phyloP scores from a whole-genome alignment of 31 red algal species.

The Porphyra umbilicalis region DNA sequence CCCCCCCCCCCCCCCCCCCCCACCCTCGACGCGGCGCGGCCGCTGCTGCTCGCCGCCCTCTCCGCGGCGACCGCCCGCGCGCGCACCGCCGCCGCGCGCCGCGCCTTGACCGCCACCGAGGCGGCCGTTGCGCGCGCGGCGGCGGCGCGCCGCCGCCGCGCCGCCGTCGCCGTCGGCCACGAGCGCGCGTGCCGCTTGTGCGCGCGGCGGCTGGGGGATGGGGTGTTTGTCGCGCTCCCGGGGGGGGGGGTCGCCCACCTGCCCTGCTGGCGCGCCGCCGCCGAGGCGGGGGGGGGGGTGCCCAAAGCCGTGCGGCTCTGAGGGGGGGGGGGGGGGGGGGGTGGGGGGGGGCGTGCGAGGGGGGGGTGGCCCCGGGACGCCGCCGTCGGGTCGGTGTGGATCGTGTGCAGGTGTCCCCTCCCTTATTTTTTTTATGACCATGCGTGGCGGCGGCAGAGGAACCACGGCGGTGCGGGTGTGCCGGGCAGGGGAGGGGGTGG shows the following conservation, averaged over 20 bases:
- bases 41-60: background rate
- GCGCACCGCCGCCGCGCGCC: background rate
- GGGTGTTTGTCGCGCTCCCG: background rate
- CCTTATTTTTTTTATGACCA: too few relatives aligned
- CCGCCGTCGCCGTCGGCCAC: background rate
- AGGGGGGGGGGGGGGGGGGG: background rate
- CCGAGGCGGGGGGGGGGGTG: background rate
- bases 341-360: too few relatives aligned
- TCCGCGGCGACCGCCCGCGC: background rate
- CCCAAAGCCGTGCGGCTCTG: background rate
- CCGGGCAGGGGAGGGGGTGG: too few relatives aligned
- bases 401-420: too few relatives aligned
- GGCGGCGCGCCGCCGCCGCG: background rate
- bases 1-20: background rate
- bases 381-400: background rate
- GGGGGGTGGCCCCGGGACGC: too few relatives aligned
- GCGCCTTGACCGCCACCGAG: background rate
- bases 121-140: background rate
- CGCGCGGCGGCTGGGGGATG: background rate
- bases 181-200: background rate
- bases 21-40: background rate
- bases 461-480: too few relatives aligned
- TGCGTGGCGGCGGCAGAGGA: too few relatives aligned
- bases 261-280: background rate
- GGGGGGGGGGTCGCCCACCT: background rate